Conservation (phyloP, 1,284 basidiomycete genomes). For the Trametes sp. region DNA sequence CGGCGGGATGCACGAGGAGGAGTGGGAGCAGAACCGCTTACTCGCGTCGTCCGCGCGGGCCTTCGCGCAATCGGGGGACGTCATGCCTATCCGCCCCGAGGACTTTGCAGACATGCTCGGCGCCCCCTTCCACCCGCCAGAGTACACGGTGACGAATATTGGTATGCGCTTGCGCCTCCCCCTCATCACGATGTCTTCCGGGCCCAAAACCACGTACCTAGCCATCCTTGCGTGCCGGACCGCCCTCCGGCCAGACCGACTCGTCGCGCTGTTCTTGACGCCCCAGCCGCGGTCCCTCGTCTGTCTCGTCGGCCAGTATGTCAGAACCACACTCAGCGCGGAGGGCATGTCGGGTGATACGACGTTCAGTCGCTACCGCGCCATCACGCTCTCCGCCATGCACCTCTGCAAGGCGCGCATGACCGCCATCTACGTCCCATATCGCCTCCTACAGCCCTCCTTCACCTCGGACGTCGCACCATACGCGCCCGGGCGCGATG, state of each 20-base stretch:
- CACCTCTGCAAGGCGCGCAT: not conserved
- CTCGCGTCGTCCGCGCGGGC: constrained; percentile 1
- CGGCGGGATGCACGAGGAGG: not conserved
- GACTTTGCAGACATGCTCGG: constrained; percentile 4
- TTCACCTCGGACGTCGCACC: not conserved
- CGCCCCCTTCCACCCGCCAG: not conserved
- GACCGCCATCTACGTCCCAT: constrained; percentile 1
- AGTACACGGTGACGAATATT: constrained; percentile 3
- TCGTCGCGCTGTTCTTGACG: constrained; percentile 1
- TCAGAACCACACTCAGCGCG: not conserved
- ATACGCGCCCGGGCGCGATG: not conserved
- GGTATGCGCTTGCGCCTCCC: constrained; percentile 8
- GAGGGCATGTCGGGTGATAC: not conserved
- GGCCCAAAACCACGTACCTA: not conserved
- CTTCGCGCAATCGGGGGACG: not conserved
- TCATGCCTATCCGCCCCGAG: not conserved
- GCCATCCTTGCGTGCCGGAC: constrained; percentile 1
- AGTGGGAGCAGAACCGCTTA: constrained; percentile 3
- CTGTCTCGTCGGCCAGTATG: not conserved
- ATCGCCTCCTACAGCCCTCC: not conserved
- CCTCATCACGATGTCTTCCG: not conserved
- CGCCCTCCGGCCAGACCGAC: not conserved
- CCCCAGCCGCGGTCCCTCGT: not conserved
- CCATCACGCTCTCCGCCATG: not conserved
- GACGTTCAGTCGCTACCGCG: not conserved